Evolutionary conservation across 2,329 filamentous ascomycete genomes (phyloP).

Genomic region (Graphilbum ipis-grandicollis): DNA sequence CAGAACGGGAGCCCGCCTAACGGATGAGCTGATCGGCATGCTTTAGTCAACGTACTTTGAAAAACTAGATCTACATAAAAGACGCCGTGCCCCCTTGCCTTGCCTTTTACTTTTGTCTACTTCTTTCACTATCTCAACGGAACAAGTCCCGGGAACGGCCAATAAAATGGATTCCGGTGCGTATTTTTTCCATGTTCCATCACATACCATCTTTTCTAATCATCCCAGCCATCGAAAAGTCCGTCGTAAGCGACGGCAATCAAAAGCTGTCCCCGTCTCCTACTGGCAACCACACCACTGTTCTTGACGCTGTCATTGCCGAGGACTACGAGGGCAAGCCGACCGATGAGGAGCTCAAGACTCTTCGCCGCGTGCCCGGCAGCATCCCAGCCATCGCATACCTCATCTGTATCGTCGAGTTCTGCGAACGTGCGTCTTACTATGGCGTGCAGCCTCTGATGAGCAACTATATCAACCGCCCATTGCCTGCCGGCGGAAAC

Average conservation of each 20-base stretch:
- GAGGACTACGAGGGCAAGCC: constrained; percentile 26
- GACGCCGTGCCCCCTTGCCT: not conserved
- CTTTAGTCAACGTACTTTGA: too few species aligned
- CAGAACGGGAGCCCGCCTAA: not conserved
- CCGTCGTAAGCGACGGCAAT: not conserved
- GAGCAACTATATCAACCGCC: constrained; percentile 46
- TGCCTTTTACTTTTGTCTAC: not conserved
- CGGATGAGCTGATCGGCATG: not conserved
- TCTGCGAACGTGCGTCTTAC: constrained; percentile 65
- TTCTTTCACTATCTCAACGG: not conserved
- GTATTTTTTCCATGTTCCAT: constrained; percentile 1
- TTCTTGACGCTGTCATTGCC: constrained; percentile 4
- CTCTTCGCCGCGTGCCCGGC: constrained; percentile 45
- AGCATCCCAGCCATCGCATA: constrained; percentile 49
- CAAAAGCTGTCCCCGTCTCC: constrained; percentile 3
- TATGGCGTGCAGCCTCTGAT: constrained; percentile 55
- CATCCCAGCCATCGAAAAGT: constrained; percentile 4
- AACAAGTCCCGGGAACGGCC: not conserved
- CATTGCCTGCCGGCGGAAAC: constrained; percentile 34
- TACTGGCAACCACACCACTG: constrained; percentile 3
- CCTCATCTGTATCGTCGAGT: constrained; percentile 54
- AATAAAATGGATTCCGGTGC: constrained; percentile 3
- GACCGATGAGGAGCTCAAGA: constrained; percentile 42
- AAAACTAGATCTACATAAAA: constrained; percentile 7
- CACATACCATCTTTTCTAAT: not conserved